These are phyloP conservation scores for Candida glucosophila DNA, from an alignment of 1,139 yeast species.

Conservation along the genomic window DNA sequence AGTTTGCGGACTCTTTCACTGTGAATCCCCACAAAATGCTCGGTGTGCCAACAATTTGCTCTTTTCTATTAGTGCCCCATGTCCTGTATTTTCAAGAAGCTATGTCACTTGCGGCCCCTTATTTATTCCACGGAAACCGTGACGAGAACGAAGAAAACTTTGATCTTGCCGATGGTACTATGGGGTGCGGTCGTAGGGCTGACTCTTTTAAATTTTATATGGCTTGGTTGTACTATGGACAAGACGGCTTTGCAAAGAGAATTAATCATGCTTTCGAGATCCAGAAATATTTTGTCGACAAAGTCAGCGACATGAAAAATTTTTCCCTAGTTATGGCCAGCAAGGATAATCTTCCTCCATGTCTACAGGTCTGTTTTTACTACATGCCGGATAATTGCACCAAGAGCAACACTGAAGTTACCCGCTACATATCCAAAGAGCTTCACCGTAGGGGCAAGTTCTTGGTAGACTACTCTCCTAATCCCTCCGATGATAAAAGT, in stretches of 20 bases:
- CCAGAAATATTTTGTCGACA: constrained; percentile 49
- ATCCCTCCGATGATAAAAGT: constrained; percentile 39
- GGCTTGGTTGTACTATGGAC: constrained; percentile 78
- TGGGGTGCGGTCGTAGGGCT: constrained; percentile 88
- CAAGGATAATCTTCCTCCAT: constrained; percentile 54
- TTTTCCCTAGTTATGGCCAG: constrained; percentile 42
- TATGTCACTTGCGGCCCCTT: constrained; percentile 73
- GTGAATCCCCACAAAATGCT: constrained; percentile 84
- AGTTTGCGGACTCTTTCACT: constrained; percentile 70
- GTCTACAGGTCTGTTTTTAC: constrained; percentile 80
- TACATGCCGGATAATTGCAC: constrained; percentile 39
- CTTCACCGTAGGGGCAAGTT: constrained; percentile 58
- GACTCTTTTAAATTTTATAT: constrained; percentile 74
- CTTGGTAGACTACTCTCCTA: constrained; percentile 77
- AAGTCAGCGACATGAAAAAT: constrained; percentile 22
- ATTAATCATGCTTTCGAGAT: constrained; percentile 67
- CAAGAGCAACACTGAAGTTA: constrained; percentile 38
- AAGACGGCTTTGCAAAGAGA: constrained; percentile 44
- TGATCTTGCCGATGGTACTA: constrained; percentile 83
- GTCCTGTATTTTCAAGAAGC: constrained; percentile 59
- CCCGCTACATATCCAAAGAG: constrained; percentile 55
- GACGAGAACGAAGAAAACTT: constrained; percentile 46
- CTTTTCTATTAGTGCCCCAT: constrained; percentile 68
- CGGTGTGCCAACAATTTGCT: constrained; percentile 86
- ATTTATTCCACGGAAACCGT: constrained; percentile 62